These are phyloP conservation scores for Pulveroboletus frians DNA, from an alignment of 768 basidiomycete species.

Conservation along the genomic window DNA sequence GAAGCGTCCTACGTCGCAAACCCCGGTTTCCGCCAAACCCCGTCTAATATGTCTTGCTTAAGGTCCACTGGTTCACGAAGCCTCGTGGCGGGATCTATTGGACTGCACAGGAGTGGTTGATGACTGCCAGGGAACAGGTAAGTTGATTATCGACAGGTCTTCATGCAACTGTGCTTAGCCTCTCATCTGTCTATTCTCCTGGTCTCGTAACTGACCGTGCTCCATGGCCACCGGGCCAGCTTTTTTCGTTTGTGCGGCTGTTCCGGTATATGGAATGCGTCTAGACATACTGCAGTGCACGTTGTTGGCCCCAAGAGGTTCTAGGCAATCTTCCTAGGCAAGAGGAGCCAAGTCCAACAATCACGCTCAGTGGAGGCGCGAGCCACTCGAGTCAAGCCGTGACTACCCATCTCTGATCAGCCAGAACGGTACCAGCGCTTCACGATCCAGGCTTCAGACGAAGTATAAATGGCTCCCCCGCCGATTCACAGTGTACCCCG, in stretches of 20 bases:
- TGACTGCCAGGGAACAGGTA: background rate
- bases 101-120: background rate
- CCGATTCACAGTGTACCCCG: background rate
- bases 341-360: background rate
- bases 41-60: background rate
- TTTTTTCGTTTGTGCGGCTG: background rate
- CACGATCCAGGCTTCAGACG: background rate
- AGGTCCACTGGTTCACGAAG: background rate
- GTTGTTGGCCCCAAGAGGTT: no score
- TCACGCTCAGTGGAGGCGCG: no score
- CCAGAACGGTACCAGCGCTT: background rate
- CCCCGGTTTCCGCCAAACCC: background rate
- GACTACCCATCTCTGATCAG: background rate
- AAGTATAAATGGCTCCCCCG: background rate
- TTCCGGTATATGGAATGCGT: background rate
- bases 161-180: no score
- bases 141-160: background rate
- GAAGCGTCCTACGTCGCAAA: background rate
- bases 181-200: background rate
- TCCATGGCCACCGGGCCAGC: background rate
- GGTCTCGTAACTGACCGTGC: background rate
- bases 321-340: background rate
- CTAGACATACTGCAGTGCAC: background rate
- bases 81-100: background rate
- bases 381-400: background rate